Conservation (phyloP, 805 yeast genomes). For the Cyberlindnera meyerae region DNA sequence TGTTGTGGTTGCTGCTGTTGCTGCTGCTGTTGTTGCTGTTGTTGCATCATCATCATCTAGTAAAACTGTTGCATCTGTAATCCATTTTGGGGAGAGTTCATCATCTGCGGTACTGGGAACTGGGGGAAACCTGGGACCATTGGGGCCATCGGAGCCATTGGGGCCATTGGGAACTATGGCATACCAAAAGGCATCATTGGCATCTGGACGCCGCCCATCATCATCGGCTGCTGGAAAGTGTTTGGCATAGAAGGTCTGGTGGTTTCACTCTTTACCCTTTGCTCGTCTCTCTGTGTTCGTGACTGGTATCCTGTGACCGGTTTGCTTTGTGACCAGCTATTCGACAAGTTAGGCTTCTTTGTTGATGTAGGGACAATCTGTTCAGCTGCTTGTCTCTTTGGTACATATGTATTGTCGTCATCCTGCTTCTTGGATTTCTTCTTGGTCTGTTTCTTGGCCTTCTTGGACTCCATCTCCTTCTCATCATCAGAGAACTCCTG, state of each 20-base stretch:
- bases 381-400: slow-evolving; percentile 9
- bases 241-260: not conserved
- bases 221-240: too few species aligned
- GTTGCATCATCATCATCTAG: slow-evolving; percentile 27
- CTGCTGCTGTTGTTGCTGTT: slow-evolving; percentile 6
- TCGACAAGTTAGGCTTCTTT: slow-evolving; percentile 5
- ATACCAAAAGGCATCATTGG: slow-evolving; percentile 5
- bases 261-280: too few species aligned
- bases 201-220: slow-evolving; percentile 2
- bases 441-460: slow-evolving; percentile 46
- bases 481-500: slow-evolving; percentile 96
- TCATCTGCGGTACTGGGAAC: slow-evolving; percentile 4
- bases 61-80: slow-evolving; percentile 28
- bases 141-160: not conserved
- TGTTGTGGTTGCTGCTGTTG: not conserved
- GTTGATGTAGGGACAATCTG: not conserved
- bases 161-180: slow-evolving; percentile 9
- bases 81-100: slow-evolving; percentile 13
- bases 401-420: slow-evolving; percentile 20
- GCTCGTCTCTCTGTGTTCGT: slow-evolving; percentile 10
- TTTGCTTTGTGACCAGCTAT: not conserved
- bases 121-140: slow-evolving; percentile 5
- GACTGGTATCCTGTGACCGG: slow-evolving; percentile 6
- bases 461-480: slow-evolving; percentile 68
- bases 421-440: slow-evolving; percentile 26